Evolutionary conservation across 1,284 basidiomycete genomes (phyloP).

Genomic region (Cutaneotrichosporon cutaneum): DNA sequence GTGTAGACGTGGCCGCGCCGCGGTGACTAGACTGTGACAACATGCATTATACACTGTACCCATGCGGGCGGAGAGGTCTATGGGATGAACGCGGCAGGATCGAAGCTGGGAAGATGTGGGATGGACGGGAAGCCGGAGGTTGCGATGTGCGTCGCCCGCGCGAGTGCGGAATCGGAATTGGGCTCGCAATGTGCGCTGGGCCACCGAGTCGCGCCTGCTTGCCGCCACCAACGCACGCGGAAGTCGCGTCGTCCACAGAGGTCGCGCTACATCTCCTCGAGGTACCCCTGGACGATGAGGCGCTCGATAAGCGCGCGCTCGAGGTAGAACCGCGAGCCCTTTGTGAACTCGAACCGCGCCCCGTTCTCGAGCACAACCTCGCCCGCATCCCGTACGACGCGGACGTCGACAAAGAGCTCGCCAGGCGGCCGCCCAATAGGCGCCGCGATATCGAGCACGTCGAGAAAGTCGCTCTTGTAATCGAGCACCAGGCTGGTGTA

Average conservation of each 20-base stretch:
- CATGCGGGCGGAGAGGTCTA: neutral
- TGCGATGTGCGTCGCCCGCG: too few relatives aligned
- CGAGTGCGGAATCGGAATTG: too few relatives aligned
- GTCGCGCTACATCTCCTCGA: constrained; percentile 62
- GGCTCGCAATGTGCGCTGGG: too few relatives aligned
- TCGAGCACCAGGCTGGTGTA: constrained; percentile 79
- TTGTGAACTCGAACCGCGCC: constrained; percentile 80
- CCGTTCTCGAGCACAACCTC: constrained; percentile 79
- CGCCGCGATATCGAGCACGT: constrained; percentile 80
- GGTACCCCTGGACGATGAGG: constrained; percentile 84
- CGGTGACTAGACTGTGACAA: constrained; percentile 14
- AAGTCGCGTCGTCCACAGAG: too few relatives aligned
- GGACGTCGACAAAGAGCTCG: constrained; percentile 53
- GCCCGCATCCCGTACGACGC: constrained; percentile 71
- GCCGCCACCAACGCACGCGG: neutral
- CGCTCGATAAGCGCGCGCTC: constrained; percentile 83
- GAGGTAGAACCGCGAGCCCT: constrained; percentile 83
- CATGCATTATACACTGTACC: constrained; percentile 27
- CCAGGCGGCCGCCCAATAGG: constrained; percentile 66
- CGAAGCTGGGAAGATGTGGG: neutral
- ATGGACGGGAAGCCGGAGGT: neutral
- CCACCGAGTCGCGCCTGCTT: too few relatives aligned
- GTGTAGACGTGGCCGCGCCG: constrained; percentile 8
- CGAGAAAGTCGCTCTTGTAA: constrained; percentile 79
- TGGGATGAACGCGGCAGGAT: neutral